Conservation (phyloP, 345 rosid species). For the Salix viminalis region DNA sequence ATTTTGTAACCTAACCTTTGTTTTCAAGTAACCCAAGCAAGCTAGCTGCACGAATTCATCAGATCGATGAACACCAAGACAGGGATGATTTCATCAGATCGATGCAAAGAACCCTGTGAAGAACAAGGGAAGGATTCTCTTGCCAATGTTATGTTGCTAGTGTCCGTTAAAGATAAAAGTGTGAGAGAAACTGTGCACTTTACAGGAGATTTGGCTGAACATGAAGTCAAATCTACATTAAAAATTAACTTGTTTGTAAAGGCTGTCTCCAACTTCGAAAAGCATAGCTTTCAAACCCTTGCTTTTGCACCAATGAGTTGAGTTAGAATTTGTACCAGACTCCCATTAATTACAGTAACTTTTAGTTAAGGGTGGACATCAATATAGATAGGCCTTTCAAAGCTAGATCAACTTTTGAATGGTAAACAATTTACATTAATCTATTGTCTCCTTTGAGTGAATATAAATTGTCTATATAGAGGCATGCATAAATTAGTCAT, state of each 20-base stretch:
- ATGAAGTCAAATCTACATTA: constrained; percentile 23
- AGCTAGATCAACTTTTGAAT: background rate
- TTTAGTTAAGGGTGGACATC: constrained; percentile 6
- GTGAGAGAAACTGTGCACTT: constrained; percentile 20
- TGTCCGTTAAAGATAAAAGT: constrained; percentile 17
- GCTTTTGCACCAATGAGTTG: constrained; percentile 25
- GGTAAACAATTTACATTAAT: background rate
- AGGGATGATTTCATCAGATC: background rate
- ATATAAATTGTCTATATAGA: too few relatives aligned
- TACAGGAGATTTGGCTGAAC: constrained; percentile 21
- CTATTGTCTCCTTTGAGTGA: background rate
- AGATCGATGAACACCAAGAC: background rate
- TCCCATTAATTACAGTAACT: constrained; percentile 7
- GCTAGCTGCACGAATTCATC: too few relatives aligned
- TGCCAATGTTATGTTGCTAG: constrained; percentile 7
- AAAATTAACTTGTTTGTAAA: constrained; percentile 22
- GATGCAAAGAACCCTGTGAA: constrained; percentile 7
- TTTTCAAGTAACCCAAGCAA: background rate
- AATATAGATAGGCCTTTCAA: background rate
- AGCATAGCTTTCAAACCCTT: constrained; percentile 18
- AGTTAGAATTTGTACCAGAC: constrained; percentile 10
- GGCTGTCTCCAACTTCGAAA: constrained; percentile 31
- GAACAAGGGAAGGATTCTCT: background rate
- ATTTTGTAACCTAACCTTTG: constrained; percentile 7
- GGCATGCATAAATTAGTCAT: background rate